Evolutionary conservation across 1,139 yeast genomes (phyloP), one percentile per base, ranked within the genome.

Genomic region (Geotrichum siamense): DNA sequence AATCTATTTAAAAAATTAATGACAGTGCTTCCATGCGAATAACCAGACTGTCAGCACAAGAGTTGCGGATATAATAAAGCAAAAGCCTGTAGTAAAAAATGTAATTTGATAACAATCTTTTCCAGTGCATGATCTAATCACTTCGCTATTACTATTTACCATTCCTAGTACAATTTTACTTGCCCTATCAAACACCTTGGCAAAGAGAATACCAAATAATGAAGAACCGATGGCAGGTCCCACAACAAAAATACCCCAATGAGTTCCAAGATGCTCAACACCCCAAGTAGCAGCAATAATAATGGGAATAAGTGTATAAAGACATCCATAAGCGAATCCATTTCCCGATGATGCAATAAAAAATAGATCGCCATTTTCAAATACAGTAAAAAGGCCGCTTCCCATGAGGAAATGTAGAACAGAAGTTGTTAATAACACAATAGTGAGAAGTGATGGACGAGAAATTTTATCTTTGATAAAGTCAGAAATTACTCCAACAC

Each of bases 151-250:
- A 2, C 29, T 38, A 16, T 3, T 12, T n/a, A 35, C 13, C 10
- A 31, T 16, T 3, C 26, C 26, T 3, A 42, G 23, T 12, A 38
- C 33, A 9, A 40, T 17, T 9, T 49, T 38, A 21, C 48, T 46
- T 4, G 50, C 48, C 3, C 46, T 39, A 55, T 87, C 94, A 53
- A 75, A 79, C 23, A 78, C 67, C 25, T 64, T 59, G 0, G 96
- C 96, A 61, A 82, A 89, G 17, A 79, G 54, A 47, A 83, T 58
- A 2, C 95, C 91, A 56, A 74, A 85, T 1, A 75, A 53, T 5
- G 84, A 71, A 1, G 94, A 73, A 1, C 96, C 96, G 2, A 86
- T 53, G 0, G 97, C 96, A 0, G 97, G 96, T 0, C 95, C 95
- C 27, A 85, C 71, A 76, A 89, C 79, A 57, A 86, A 83, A 25